These are phyloP conservation scores for Pedinophyceae sp. DNA, from an alignment of 139 green algal species.

Conservation along the genomic window DNA sequence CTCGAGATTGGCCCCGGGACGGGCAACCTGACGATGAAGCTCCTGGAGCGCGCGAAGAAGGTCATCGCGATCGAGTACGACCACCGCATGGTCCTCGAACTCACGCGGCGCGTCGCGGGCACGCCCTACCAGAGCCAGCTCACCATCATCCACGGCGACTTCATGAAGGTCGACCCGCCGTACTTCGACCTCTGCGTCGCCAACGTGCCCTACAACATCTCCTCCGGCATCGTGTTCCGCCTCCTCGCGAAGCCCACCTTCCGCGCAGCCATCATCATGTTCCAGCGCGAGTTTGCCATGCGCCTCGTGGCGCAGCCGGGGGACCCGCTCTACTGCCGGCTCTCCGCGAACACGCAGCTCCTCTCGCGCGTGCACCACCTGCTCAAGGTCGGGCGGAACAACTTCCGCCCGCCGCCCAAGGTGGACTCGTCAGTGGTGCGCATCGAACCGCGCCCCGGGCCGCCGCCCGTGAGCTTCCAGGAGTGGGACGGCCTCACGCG, in stretches of 20 bases:
- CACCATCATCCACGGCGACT: constrained; percentile 89
- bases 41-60: constrained; percentile 87
- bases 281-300: constrained; percentile 99
- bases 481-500: constrained; percentile 93
- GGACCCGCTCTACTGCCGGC: constrained; percentile 73
- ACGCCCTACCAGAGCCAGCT: constrained; percentile 1
- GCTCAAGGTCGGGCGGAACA: constrained; percentile 35
- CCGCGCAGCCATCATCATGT: constrained; percentile 94
- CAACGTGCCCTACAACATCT: constrained; percentile 99
- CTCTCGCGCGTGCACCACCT: constrained; percentile 59
- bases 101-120: constrained; percentile 79
- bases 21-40: constrained; percentile 90
- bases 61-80: constrained; percentile 94
- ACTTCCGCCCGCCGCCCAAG: constrained; percentile 81
- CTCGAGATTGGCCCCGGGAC: constrained; percentile 97
- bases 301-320: constrained; percentile 77
- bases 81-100: constrained; percentile 91
- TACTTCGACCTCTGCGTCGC: constrained; percentile 99
- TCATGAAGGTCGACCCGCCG: constrained; percentile 77
- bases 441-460: constrained; percentile 89
- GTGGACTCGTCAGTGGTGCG: constrained; percentile 92
- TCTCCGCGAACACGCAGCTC: constrained; percentile 94
- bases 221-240: constrained; percentile 95
- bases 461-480: constrained; percentile 82
- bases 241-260: constrained; percentile 70